Conservation (phyloP, 352 stramenopile species). For the Phytophthora citricola region DNA sequence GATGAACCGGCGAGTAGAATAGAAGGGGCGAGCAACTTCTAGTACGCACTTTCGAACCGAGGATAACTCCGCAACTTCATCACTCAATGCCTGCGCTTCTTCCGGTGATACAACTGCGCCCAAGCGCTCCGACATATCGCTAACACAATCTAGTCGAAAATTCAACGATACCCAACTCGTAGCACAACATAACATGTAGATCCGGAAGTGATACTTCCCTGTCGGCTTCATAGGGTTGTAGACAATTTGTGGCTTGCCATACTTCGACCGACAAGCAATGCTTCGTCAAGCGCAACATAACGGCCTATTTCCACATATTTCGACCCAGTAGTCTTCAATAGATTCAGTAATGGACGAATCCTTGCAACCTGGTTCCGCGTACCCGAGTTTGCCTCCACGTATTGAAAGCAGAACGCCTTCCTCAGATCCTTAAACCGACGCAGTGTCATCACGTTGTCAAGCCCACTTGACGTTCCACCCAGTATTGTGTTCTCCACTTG, state of each 20-base stretch:
- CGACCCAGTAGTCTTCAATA: constrained; percentile 1
- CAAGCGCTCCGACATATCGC: constrained; percentile 27
- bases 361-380: neutral
- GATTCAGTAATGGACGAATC: neutral
- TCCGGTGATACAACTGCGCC: constrained; percentile 2
- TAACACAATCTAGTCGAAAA: constrained; percentile 36
- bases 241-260: neutral
- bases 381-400: neutral
- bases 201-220: constrained; percentile 41
- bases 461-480: neutral
- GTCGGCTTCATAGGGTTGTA: constrained; percentile 16
- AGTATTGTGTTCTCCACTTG: constrained; percentile 31
- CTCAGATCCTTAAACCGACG: constrained; percentile 25
- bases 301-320: constrained; percentile 9
- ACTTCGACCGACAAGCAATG: constrained; percentile 6
- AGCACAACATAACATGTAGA: constrained; percentile 38
- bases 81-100: neutral
- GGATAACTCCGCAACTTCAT: constrained; percentile 7
- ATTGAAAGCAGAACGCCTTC: constrained; percentile 27
- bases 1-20: constrained; percentile 25
- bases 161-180: constrained; percentile 32
- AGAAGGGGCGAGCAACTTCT: constrained; percentile 32
- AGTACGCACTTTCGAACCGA: constrained; percentile 31
- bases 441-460: constrained; percentile 33
- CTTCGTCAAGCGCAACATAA: constrained; percentile 14